phyloP scores from a whole-genome alignment of 2,329 filamentous ascomycete species.

The Parasarocladium wereldwijsianum region DNA sequence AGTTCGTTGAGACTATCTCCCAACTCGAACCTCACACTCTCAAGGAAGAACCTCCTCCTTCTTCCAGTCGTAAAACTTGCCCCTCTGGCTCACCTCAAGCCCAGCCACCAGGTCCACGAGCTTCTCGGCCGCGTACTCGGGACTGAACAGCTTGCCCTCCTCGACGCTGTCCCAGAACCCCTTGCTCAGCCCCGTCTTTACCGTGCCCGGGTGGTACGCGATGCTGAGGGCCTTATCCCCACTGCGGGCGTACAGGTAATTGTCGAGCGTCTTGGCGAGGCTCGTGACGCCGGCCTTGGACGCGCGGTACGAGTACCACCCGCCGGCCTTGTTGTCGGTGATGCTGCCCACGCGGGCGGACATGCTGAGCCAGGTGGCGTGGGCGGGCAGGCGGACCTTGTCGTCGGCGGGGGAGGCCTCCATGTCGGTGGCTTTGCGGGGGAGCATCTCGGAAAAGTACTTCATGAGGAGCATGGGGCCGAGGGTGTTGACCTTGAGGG shows the following conservation, averaged over 20 bases:
- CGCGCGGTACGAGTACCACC: conserved; percentile 71
- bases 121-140: conserved; percentile 50
- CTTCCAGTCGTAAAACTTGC: conserved; percentile 56
- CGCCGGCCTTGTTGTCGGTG: conserved; percentile 56
- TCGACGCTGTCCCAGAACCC: conserved; percentile 56
- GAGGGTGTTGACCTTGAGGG: conserved; percentile 59
- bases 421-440: conserved; percentile 34
- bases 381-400: conserved; percentile 23
- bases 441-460: conserved; percentile 56
- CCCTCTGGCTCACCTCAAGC: conserved; percentile 35
- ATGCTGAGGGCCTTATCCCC: conserved; percentile 52
- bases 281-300: conserved; percentile 64
- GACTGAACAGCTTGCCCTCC: conserved; percentile 47
- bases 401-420: conserved; percentile 10
- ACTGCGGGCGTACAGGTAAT: conserved; percentile 41
- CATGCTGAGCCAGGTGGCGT: conserved; percentile 59
- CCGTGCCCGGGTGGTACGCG: conserved; percentile 66
- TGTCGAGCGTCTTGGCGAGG: conserved; percentile 56
- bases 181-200: conserved; percentile 57
- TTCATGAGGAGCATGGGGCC: conserved; percentile 66
- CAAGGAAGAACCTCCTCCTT: conserved; percentile 47
- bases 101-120: conserved; percentile 44
- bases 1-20: too few species aligned
- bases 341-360: conserved; percentile 65
- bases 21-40: too few species aligned